Percentiles rank a stretch among this genome's conserved stretches.
Evolutionary conservation across 202 grass and related monocot species (phyloP).

Genomic region (Brachypodium distachyon): DNA sequence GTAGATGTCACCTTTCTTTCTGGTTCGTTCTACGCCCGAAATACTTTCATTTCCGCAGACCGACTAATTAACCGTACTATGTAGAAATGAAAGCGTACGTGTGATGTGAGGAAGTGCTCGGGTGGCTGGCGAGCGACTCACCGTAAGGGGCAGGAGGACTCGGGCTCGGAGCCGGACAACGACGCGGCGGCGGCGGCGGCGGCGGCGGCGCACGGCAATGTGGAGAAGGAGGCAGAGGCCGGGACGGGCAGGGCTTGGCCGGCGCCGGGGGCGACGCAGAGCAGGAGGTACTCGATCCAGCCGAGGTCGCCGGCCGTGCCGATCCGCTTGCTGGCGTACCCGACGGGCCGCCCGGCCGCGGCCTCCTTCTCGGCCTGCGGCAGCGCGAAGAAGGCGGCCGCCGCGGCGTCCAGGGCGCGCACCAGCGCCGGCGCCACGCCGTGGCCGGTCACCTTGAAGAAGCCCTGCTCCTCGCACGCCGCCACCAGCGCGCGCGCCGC

Average conservation of each 20-base stretch:
- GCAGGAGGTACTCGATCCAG: conserved; percentile 81
- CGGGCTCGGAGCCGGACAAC: not conserved
- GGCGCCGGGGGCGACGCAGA: conserved; percentile 35
- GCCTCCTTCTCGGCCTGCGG: conserved; percentile 57
- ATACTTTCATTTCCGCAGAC: not conserved
- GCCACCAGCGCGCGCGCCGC: conserved; percentile 40
- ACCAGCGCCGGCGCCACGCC: conserved; percentile 46
- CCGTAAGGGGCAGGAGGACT: conserved; percentile 30
- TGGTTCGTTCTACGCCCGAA: not conserved
- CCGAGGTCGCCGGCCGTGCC: conserved; percentile 71
- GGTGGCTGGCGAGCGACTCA: conserved; percentile 5
- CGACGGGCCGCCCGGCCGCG: conserved; percentile 19
- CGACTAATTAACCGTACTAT: not conserved
- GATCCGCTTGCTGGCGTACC: conserved; percentile 65
- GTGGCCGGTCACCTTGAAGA: conserved; percentile 75
- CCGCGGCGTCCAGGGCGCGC: conserved; percentile 44
- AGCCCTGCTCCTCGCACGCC: conserved; percentile 74
- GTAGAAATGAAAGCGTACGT: not conserved
- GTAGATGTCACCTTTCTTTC: not conserved
- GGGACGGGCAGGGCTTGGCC: conserved; percentile 4
- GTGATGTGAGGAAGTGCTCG: no score
- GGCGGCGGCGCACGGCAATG: conserved; percentile 24
- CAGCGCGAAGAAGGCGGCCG: conserved; percentile 53
- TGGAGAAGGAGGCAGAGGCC: not conserved
- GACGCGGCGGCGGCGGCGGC: not conserved